phyloP scores from a whole-genome alignment of 2,329 filamentous ascomycete species.

The Talaromyces marneffei region DNA sequence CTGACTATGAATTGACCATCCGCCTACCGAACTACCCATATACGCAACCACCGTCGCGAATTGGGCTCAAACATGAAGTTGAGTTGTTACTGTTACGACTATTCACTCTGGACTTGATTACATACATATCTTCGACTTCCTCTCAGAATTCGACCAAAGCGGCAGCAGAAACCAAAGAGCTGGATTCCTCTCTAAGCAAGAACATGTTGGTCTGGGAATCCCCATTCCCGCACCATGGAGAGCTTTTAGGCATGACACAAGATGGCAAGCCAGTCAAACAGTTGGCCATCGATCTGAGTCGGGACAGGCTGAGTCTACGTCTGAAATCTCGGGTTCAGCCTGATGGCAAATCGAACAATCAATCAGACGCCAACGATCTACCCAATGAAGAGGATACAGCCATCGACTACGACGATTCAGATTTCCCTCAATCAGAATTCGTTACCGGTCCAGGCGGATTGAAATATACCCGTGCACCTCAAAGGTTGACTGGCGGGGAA shows the following conservation, averaged over 20 bases:
- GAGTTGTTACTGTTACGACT: slow-evolving; percentile 31
- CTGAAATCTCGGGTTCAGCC: background rate
- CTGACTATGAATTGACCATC: slow-evolving; percentile 34
- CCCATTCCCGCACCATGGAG: slow-evolving; percentile 15
- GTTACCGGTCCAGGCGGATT: slow-evolving; percentile 3
- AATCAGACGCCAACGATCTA: background rate
- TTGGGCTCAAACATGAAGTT: slow-evolving; percentile 31
- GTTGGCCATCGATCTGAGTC: slow-evolving; percentile 7
- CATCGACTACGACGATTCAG: background rate
- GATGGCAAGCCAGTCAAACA: background rate
- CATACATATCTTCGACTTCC: slow-evolving; percentile 23
- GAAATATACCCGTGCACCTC: slow-evolving; percentile 11
- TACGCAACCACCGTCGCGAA: slow-evolving; percentile 28
- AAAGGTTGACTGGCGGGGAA: background rate
- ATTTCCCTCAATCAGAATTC: background rate
- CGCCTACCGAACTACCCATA: slow-evolving; percentile 27
- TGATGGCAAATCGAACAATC: background rate
- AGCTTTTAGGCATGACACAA: slow-evolving; percentile 4
- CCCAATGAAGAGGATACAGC: background rate
- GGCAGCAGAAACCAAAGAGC: background rate
- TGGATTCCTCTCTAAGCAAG: background rate
- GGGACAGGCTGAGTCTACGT: slow-evolving; percentile 7
- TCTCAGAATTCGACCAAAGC: background rate
- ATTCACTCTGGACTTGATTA: slow-evolving; percentile 35
- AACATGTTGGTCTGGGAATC: slow-evolving; percentile 22